Base-by-base conservation (phyloP, 2,329 filamentous ascomycete genomes). In the Metarhizium humberi region DNA sequence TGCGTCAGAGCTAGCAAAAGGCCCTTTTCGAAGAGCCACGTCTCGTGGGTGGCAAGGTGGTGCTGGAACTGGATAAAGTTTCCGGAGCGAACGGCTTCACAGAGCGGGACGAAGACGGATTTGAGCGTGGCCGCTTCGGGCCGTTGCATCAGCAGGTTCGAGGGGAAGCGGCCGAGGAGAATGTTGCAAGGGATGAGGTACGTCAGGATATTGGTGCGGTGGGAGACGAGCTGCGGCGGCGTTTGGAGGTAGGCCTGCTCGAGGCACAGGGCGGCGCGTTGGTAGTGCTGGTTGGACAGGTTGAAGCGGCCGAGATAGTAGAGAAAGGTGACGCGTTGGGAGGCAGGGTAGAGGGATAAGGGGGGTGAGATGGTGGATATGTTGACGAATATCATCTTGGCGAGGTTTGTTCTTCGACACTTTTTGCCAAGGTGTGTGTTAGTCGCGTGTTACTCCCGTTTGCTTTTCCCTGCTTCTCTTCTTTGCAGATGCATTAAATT, bases 261-360 rank as follows among this genome's bases (percentile, higher is more conserved):
- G 6, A 96, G 75, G 40, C 87, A 90, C 51, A 83, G 75, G 53
- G 86, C 82, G 0, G 92, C 90, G 30, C 88, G 85, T 58, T 82
- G 83, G 69, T 90, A 96, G 66, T 95, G 86, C 61, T 85, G 87
- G 68, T 90, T 92, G 59, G 88, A 84, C 68, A 95, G 90, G 65
- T 92, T 84, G 71, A 92, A 96, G 56, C 91, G 86, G 18, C 92
- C 92, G 6, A 97, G 85, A 67, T 96, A 96, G 73, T 96, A 96
- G 14, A 97, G 84, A 63, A 92, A 97, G 3, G 91, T 95, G 52
- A 96, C 90, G 51, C 91, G 84, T 67, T 97, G 89, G 6, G 87
- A 81, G 25, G 89, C 90, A 2, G 92, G 90, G 65, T 95, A 97
- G 52, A 89, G 81, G 1, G 81, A 78, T 13, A 97, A 74, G 0